Conservation (phyloP, 1,284 basidiomycete species). For the Pholiota adiposa region DNA sequence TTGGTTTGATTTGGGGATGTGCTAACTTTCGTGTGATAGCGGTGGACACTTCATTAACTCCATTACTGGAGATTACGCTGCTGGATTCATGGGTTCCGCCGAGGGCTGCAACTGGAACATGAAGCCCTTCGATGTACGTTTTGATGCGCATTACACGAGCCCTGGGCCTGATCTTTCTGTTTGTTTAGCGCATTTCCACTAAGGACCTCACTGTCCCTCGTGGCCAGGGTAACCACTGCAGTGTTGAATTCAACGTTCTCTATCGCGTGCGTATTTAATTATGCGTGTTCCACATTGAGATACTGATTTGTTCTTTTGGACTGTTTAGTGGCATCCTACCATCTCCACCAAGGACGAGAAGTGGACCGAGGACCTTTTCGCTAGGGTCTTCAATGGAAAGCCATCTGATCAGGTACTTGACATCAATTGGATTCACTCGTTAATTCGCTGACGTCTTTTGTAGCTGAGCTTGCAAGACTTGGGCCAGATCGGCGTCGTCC, state of each 20-base stretch:
- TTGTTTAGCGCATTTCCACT: constrained; percentile 36
- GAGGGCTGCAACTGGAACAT: constrained; percentile 47
- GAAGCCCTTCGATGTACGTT: constrained; percentile 20
- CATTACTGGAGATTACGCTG: constrained; percentile 51
- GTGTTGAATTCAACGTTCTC: constrained; percentile 58
- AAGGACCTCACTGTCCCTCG: constrained; percentile 35
- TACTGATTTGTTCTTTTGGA: background rate
- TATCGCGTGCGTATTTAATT: constrained; percentile 40
- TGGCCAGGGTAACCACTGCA: constrained; percentile 51
- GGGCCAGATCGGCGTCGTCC: constrained; percentile 1
- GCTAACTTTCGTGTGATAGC: too few relatives aligned
- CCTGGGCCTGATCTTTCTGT: background rate
- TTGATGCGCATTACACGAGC: background rate
- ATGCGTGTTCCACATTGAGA: too few relatives aligned
- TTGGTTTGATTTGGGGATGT: background rate
- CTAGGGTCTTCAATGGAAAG: constrained; percentile 36
- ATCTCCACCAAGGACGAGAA: constrained; percentile 40
- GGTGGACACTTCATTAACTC: constrained; percentile 48
- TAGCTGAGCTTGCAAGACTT: constrained; percentile 15
- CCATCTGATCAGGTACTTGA: constrained; percentile 16
- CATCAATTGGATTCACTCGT: background rate
- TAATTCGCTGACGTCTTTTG: background rate
- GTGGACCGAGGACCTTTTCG: constrained; percentile 39
- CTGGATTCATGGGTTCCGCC: constrained; percentile 49
- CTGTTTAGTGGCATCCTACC: constrained; percentile 42